Conservation (phyloP, 371 early-diverging fungal genomes). For the Mucor circinelloides region DNA sequence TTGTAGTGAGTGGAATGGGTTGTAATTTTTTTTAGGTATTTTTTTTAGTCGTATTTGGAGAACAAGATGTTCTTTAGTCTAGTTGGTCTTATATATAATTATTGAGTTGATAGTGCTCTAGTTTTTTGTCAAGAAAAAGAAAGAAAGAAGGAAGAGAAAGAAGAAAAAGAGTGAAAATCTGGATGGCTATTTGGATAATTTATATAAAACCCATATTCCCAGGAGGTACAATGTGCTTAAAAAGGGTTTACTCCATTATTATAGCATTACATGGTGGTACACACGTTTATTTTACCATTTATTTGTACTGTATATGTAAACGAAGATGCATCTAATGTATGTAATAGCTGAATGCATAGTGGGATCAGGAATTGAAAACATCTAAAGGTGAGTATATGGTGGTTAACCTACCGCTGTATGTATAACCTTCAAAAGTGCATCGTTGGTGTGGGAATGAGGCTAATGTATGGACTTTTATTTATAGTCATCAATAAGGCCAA, state of each 20-base stretch:
- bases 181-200: background rate
- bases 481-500: no score
- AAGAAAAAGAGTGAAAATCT: constrained; percentile 1
- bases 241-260: background rate
- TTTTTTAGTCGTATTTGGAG: background rate
- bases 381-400: no score
- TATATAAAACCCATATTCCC: background rate
- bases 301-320: background rate
- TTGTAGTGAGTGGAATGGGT: constrained; percentile 29
- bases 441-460: no score
- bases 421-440: no score
- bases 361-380: no score
- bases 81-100: background rate
- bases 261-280: background rate
- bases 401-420: no score
- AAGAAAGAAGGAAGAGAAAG: background rate
- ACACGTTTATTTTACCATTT: background rate
- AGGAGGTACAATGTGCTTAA: background rate
- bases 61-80: background rate
- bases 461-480: no score
- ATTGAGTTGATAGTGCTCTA: background rate
- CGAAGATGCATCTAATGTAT: background rate
- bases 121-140: background rate
- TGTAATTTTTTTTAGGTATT: constrained; percentile 6
- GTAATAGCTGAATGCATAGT: background rate